Evolutionary conservation across 2,329 filamentous ascomycete species (phyloP), one percentile per base, ranked within the genome.

Genomic region (Leptographium galeiforme): DNA sequence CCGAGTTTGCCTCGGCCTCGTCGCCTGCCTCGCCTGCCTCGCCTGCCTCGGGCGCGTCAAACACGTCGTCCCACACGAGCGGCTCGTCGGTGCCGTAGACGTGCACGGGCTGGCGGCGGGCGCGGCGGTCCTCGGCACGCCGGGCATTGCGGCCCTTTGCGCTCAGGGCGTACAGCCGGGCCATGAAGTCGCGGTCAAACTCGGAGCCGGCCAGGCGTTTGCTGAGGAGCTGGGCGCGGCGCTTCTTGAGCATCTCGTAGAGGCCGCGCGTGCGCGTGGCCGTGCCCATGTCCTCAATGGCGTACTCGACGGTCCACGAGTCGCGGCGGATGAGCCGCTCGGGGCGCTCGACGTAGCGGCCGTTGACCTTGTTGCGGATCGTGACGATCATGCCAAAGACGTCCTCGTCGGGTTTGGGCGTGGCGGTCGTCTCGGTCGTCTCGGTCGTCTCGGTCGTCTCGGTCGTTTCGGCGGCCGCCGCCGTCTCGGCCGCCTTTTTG

Each of bases 301-400:
- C 75, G 67, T 95, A 96, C 60, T 93, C 81, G n/a, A 96, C 71
- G 0, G 70, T 66, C 90, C 90, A 96, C 62, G 58, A 81, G 55
- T 63, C 66, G 7, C 11, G 19, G 14, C 61, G 36, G 0, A 51
- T 66, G 47, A 84, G 64, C 0, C 72, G 60, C 1, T 67, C 58
- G 0, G 89, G 86, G 4, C 89, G 81, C 0, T 70, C 63, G 1
- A 88, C 78, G 52, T 77, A 76, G 13, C 70, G 52, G 18, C 78
- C 82, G 62, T 93, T 84, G 52, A 95, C 77, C 58, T 77, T 79
- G 70, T 87, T 93, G 58, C 79, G 79, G 33, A 59, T 49, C 0
- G 80, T 84, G 53, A 96, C 70, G 14, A 81, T 81, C 75, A 93
- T 79, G 41, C 80, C 86, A 32, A 89, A 69, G 1, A 90, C 61